phyloP scores from a whole-genome alignment of 129 eudicot genomes.

The Calendula officinalis region DNA sequence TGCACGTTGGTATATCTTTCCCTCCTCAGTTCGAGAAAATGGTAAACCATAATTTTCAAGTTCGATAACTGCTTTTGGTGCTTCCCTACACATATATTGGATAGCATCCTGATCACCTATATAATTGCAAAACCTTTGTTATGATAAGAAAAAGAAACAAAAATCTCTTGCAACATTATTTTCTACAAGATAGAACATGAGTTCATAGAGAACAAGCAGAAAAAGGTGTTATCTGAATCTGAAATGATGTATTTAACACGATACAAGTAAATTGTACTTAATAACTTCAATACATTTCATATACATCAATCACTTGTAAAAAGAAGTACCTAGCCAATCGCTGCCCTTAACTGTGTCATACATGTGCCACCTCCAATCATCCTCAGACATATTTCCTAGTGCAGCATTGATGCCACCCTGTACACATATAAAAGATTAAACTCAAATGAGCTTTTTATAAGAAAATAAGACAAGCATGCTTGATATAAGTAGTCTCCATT shows the following conservation, averaged over 20 bases:
- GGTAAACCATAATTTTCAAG: slow-evolving; percentile 97
- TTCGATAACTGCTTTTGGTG: slow-evolving; percentile 99
- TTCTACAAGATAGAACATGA: slow-evolving; percentile 5
- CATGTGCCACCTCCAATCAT: slow-evolving; percentile 36
- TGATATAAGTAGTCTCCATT: slow-evolving; percentile 8
- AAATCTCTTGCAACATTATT: not conserved
- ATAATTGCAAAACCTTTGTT: slow-evolving; percentile 26
- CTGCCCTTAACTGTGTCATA: slow-evolving; percentile 98
- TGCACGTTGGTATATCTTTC: slow-evolving; percentile 98
- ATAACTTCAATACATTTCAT: slow-evolving; percentile 1
- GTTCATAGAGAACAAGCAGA: not conserved
- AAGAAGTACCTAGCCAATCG: slow-evolving; percentile 77
- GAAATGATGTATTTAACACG: slow-evolving; percentile 6
- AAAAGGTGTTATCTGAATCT: not conserved
- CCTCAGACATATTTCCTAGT: slow-evolving; percentile 88
- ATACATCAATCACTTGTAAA: slow-evolving; percentile 6
- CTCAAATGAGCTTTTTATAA: not conserved
- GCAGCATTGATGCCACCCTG: slow-evolving; percentile 99
- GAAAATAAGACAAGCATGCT: not conserved
- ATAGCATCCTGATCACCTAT: slow-evolving; percentile 99
- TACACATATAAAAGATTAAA: slow-evolving; percentile 19
- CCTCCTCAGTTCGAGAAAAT: slow-evolving; percentile 98
- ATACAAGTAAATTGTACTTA: slow-evolving; percentile 1
- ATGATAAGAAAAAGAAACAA: slow-evolving; percentile 7
- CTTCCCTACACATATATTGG: slow-evolving; percentile 99